phyloP scores from a whole-genome alignment of 2,329 filamentous ascomycete genomes.

The Pseudocercospora cruenta region DNA sequence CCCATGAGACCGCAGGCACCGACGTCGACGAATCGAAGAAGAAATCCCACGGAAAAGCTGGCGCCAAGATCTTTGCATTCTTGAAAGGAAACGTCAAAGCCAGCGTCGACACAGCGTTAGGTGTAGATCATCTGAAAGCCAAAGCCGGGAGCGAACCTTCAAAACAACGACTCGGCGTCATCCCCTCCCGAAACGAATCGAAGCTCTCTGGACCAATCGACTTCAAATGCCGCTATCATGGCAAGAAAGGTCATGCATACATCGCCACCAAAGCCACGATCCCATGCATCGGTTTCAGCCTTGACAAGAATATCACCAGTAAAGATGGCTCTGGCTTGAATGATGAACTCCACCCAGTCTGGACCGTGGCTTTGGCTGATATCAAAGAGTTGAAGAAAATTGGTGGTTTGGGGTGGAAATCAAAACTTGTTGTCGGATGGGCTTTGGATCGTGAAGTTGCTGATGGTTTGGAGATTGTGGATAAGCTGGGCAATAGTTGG shows the following conservation, averaged over 20 bases:
- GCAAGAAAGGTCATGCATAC: constrained; percentile 72
- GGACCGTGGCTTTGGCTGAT: constrained; percentile 71
- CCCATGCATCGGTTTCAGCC: constrained; percentile 69
- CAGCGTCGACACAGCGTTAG: constrained; percentile 71
- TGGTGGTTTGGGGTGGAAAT: constrained; percentile 82
- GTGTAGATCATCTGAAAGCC: constrained; percentile 72
- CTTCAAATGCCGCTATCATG: constrained; percentile 73
- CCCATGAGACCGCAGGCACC: constrained; percentile 55
- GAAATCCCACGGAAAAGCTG: constrained; percentile 53
- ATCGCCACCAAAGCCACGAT: constrained; percentile 69
- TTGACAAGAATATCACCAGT: constrained; percentile 53
- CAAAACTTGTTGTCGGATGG: constrained; percentile 80
- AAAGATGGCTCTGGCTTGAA: constrained; percentile 50
- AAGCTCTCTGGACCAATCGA: constrained; percentile 67
- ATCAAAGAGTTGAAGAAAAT: constrained; percentile 77
- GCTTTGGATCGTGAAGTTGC: constrained; percentile 72
- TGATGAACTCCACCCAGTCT: constrained; percentile 62
- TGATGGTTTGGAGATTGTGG: constrained; percentile 71
- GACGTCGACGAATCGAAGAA: constrained; percentile 57
- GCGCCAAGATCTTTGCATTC: constrained; percentile 61
- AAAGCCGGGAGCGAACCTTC: constrained; percentile 64
- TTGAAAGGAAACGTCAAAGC: constrained; percentile 73
- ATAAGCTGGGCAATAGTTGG: constrained; percentile 58
- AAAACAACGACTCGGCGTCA: constrained; percentile 71
- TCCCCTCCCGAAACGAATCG: constrained; percentile 53